Evolutionary conservation across 345 rosid species (phyloP).

Genomic region (Hevea brasiliensis): DNA sequence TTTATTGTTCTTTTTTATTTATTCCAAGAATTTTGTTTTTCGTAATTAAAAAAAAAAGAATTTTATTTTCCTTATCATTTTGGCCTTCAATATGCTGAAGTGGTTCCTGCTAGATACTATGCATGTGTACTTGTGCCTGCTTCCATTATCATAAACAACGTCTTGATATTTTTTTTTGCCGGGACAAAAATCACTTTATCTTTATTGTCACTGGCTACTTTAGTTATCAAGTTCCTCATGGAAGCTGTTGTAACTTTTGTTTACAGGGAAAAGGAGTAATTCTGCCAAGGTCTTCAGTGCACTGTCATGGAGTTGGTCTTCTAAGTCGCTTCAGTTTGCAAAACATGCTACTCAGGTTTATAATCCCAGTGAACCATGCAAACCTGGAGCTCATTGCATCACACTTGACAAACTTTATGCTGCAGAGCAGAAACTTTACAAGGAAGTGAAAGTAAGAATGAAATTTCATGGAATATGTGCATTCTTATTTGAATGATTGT

Average conservation of each 20-base stretch:
- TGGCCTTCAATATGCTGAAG: neutral
- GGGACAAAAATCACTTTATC: no score
- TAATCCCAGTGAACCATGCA: conserved; percentile 64
- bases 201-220: neutral
- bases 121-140: neutral
- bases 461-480: conserved; percentile 3
- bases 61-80: neutral
- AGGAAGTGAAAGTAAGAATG: conserved; percentile 65
- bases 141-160: neutral
- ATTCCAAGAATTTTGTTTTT: neutral
- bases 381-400: conserved; percentile 77
- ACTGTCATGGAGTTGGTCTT: conserved; percentile 91
- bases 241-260: conserved; percentile 20
- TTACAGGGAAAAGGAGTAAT: conserved; percentile 70
- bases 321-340: conserved; percentile 58
- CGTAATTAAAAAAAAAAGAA: no score
- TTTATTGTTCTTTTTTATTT: neutral
- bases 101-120: neutral
- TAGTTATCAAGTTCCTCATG: neutral
- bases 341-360: conserved; percentile 39
- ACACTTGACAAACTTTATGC: conserved; percentile 73
- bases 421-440: conserved; percentile 80
- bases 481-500: neutral
- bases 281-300: conserved; percentile 92
- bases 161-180: neutral